A percentile compares a stretch with the other conserved stretches of the same genome.
These are phyloP conservation scores for Malassezia psittaci DNA, from an alignment of 1,284 basidiomycete genomes.

Conservation along the genomic window DNA sequence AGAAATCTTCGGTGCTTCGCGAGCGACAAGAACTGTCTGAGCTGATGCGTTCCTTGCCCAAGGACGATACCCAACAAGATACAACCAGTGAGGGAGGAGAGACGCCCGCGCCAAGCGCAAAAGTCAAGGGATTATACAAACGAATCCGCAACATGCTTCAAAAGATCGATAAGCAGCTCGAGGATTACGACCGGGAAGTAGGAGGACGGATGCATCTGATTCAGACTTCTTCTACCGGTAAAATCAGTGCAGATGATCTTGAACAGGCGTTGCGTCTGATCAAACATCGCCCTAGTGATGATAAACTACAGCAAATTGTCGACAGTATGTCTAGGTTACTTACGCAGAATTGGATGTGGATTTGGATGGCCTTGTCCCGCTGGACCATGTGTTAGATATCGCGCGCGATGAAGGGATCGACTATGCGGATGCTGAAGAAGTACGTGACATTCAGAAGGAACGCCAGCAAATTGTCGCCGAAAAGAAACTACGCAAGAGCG, in stretches of 20 bases:
- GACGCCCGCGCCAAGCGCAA: conserved; percentile 11
- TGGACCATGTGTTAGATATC: conserved; percentile 49
- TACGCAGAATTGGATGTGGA: conserved; percentile 70
- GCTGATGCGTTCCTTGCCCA: conserved; percentile 59
- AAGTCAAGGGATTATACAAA: conserved; percentile 69
- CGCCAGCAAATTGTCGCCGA: conserved; percentile 15
- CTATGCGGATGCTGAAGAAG: conserved; percentile 36
- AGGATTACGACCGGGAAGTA: conserved; percentile 70
- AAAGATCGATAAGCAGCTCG: conserved; percentile 85
- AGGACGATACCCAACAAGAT: background rate
- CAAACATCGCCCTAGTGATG: conserved; percentile 79
- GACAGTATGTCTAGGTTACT: conserved; percentile 52
- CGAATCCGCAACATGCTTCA: conserved; percentile 89
- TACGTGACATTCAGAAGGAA: conserved; percentile 31
- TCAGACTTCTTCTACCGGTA: conserved; percentile 77
- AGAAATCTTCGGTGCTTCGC: conserved; percentile 92
- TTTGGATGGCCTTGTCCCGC: conserved; percentile 75
- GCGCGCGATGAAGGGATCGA: conserved; percentile 48
- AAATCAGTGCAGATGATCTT: conserved; percentile 80
- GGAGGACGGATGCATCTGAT: conserved; percentile 89
- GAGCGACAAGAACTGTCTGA: conserved; percentile 81
- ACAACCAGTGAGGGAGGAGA: background rate
- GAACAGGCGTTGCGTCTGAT: conserved; percentile 83
- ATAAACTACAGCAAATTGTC: conserved; percentile 75
- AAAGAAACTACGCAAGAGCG: conserved; percentile 35